Evolutionary conservation across 805 yeast genomes (phyloP), one percentile per base, ranked within the genome.

Genomic region (Saturnispora ahearnii): DNA sequence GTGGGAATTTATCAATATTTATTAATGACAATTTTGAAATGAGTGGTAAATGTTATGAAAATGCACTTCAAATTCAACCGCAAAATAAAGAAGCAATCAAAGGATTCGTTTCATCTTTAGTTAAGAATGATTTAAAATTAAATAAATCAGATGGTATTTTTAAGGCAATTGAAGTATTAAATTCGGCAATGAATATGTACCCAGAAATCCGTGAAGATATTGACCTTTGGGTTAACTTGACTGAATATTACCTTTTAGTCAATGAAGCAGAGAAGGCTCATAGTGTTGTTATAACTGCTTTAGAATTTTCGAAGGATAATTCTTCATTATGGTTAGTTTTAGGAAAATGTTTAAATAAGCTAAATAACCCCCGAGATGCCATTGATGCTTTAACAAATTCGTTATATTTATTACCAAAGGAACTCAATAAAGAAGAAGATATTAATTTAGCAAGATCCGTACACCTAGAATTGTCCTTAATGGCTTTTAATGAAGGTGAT

Each of bases 391-490:
- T 79, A 45, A 70, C 70, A 21, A 72, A 71, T 43, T 67, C 78
- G 38, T 61, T 78, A 30, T 63, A 68, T 21, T 62, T 72, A 37
- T 59, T 74, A 42, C 76, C 77, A 3, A 55, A 68, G 8, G 59
- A 65, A 41, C 57, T 68, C 45, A 51, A 62, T 6, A 38, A 57
- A 2, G 59, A 60, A 4, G 77, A 73, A 43, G 53, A 55, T 13
- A 48, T 74, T n/a, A 75, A 74, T 48, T 67, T 75, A 1, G 74
- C 78, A 0, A 66, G 81, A 48, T 67, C 73, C 13, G 73, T 76
- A 3, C 82, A 78, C 62, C 72, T 77, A 4, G 81, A 78, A 55
- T 63, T 80, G 44, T 83, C 82, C 0, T 74, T 76, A 4, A 65
- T 79, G n/a, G 76, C 78, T 2, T 72, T 76, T 1, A 68, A 73